A percentile compares a stretch with the other conserved stretches of the same genome.
Evolutionary conservation across 192 early-diverging fungal species (phyloP).

Genomic region (Entrophospora sp.): DNA sequence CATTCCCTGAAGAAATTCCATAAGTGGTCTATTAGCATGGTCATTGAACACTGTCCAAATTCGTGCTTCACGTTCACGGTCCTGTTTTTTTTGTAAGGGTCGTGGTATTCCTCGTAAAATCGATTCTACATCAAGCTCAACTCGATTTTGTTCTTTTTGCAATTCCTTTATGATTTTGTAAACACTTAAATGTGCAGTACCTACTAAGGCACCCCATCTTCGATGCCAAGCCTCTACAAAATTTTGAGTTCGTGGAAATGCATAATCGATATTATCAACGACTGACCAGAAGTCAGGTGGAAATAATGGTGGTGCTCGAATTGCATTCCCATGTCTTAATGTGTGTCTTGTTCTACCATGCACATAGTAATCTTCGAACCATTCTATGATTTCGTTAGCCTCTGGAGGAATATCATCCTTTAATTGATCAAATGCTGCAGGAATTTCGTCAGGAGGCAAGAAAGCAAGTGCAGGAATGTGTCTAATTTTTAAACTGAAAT

Average conservation of each 20-base stretch:
- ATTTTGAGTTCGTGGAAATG: not conserved
- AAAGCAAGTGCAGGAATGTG: not conserved
- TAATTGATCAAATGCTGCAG: not conserved
- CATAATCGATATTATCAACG: not conserved
- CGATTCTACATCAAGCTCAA: not conserved
- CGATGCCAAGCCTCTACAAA: not conserved
- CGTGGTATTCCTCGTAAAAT: not conserved
- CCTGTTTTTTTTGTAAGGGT: not conserved
- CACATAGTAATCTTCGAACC: not conserved
- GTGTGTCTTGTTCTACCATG: not conserved
- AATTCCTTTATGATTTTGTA: too few relatives aligned
- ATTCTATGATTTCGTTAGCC: not conserved
- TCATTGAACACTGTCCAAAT: not conserved
- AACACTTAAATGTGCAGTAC: not conserved
- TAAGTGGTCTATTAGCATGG: not conserved
- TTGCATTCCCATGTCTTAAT: not conserved
- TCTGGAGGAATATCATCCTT: not conserved
- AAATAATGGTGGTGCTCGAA: not conserved
- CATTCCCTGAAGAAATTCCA: not conserved
- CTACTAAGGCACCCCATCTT: not conserved
- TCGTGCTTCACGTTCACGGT: not conserved
- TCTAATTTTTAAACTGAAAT: not conserved
- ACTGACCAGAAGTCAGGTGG: not conserved
- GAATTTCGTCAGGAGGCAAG: not conserved
- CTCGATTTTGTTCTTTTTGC: not conserved